Percentiles rank a stretch among this genome's conserved stretches.
phyloP scores from a whole-genome alignment of 1,139 yeast genomes.

The Pichia kudriavzevii region DNA sequence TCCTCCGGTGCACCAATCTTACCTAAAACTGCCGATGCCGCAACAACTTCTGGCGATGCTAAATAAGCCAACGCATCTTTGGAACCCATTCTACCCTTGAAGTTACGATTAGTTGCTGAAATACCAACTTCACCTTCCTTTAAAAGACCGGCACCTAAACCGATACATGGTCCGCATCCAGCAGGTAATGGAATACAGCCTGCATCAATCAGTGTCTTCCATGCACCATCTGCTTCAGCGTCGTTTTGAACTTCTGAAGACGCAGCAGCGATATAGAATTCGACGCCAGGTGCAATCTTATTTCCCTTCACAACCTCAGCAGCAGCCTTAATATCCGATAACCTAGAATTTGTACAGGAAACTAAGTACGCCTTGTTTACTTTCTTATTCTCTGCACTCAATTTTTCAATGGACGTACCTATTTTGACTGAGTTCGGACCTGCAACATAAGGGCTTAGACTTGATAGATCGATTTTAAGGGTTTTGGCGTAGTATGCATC shows the following conservation, averaged over 20 bases:
- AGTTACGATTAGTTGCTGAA: constrained; percentile 95
- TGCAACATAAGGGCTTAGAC: constrained; percentile 83
- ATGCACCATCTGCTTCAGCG: constrained; percentile 84
- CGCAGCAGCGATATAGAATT: constrained; percentile 96
- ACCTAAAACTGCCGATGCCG: constrained; percentile 94
- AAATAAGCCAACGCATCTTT: constrained; percentile 92
- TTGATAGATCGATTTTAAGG: constrained; percentile 69
- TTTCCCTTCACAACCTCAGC: constrained; percentile 77
- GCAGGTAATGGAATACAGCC: constrained; percentile 96
- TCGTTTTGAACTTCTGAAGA: constrained; percentile 87
- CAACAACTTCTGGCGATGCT: constrained; percentile 97
- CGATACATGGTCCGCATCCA: constrained; percentile 99
- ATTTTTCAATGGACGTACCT: constrained; percentile 67
- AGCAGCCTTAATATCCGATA: constrained; percentile 90
- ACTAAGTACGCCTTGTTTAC: constrained; percentile 93
- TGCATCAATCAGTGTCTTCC: constrained; percentile 83
- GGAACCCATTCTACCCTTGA: constrained; percentile 99
- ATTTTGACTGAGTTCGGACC: constrained; percentile 98
- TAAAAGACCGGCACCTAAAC: constrained; percentile 87
- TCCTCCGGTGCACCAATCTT: constrained; percentile 91
- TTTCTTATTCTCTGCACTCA: constrained; percentile 63
- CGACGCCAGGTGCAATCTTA: constrained; percentile 81
- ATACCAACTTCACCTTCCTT: constrained; percentile 97
- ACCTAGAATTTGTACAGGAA: constrained; percentile 94
- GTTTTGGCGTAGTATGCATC: constrained; percentile 87